Percentiles rank a stretch among this genome's conserved stretches.
phyloP scores from a whole-genome alignment of 257 asterid genomes.

The Solanum pennellii region DNA sequence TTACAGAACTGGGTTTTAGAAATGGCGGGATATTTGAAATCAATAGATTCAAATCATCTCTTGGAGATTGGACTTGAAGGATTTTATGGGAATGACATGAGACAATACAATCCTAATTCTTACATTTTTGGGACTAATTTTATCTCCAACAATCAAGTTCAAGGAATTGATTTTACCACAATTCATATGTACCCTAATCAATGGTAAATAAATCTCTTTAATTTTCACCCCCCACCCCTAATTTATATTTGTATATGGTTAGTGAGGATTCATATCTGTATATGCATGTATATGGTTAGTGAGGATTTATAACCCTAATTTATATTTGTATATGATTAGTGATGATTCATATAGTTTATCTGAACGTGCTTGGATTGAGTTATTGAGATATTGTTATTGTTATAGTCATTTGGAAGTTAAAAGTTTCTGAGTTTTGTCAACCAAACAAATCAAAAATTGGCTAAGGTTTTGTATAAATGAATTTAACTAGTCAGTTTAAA shows the following conservation, averaged over 20 bases:
- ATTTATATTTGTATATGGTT: too few species aligned
- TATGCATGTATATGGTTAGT: too few species aligned
- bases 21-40: not conserved
- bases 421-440: not conserved
- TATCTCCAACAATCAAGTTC: not conserved
- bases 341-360: not conserved
- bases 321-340: too few species aligned
- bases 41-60: not conserved
- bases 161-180: constrained; percentile 1
- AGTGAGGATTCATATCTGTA: too few species aligned
- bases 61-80: constrained; percentile 5
- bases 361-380: too few species aligned
- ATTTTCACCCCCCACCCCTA: too few species aligned
- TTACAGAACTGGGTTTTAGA: not conserved
- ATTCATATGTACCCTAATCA: not conserved
- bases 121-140: not conserved
- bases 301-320: too few species aligned
- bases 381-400: too few species aligned
- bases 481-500: not conserved
- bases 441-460: not conserved
- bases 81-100: not conserved
- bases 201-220: not conserved
- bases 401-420: not conserved
- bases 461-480: not conserved
- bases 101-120: not conserved